Conservation (phyloP, 106 monocot genomes). For the Dendrobium chrysotoxum region DNA sequence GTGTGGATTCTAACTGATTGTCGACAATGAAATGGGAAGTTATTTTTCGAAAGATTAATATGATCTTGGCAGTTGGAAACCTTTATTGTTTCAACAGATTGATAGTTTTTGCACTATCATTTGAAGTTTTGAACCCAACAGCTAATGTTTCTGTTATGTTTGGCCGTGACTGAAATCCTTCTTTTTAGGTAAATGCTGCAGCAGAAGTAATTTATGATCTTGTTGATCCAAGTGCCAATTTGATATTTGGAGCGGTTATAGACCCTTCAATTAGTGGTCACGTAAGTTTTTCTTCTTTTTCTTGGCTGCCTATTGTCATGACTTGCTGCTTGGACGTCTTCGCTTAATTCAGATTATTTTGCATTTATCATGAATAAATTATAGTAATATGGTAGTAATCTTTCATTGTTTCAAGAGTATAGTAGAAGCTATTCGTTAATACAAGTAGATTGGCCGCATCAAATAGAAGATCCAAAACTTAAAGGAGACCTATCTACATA, state of each 20-base stretch:
- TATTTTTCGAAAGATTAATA: background rate
- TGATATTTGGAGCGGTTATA: constrained; percentile 93
- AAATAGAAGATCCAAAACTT: too few relatives aligned
- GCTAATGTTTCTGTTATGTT: background rate
- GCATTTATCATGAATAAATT: background rate
- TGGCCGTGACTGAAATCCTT: background rate
- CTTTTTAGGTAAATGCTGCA: constrained; percentile 78
- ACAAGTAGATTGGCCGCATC: background rate
- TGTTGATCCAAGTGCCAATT: constrained; percentile 91
- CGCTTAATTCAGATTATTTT: background rate
- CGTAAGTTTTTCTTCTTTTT: constrained; percentile 34
- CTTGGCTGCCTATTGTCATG: background rate
- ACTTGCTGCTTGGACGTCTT: background rate
- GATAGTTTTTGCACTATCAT: background rate
- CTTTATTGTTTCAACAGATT: background rate
- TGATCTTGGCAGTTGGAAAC: background rate
- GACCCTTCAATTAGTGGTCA: constrained; percentile 81
- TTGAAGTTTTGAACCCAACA: background rate
- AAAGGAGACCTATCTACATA: too few relatives aligned
- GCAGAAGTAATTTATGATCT: constrained; percentile 96
- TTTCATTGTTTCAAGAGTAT: background rate
- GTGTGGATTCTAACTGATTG: background rate
- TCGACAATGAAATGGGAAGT: background rate
- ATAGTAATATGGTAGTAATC: background rate
- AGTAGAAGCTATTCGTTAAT: background rate